Base-by-base conservation (phyloP, 1,284 basidiomycete genomes). In the Hymenochaete sp. region DNA sequence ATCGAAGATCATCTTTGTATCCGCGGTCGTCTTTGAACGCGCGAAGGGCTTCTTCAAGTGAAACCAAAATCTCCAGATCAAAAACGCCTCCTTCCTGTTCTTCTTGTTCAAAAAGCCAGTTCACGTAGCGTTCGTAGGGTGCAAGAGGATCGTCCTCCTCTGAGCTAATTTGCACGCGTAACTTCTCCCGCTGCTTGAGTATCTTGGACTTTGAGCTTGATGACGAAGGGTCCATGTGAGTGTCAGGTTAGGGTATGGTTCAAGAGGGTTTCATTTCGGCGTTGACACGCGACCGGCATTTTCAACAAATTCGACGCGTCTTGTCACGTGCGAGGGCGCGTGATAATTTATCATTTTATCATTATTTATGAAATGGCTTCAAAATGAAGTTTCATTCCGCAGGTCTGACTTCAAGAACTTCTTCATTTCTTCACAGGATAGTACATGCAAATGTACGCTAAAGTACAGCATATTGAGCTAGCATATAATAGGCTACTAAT, bases 1-100 rank as follows among this genome's bases (percentile, higher is more conserved):
- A 96, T 31, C 93, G 75, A 44, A 87, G 65, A 66, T 98, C 93
- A 52, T 82, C 80, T 56, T 79, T 79, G 65, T 95, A 98, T 22
- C 80, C 68, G 26, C 74, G 68, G 56, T 93, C 89, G 21, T 78
- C 73, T 49, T 84, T 77, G 61, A 97, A 95, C 42, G 78, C 74
- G 18, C 82, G 68, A 0, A 85, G 88, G 0, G 80, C 77, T 52
- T 81, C 75, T 54, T 92, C 86, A 7, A 81, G 64, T 11, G 79
- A 59, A 0, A 72, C 71, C 0, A 93, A 67, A 3, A 90, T 64
- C 45, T 80, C 76, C 3, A 77, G 63, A n/a, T 82, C 68, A 1
- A 83, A 82, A 56, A 81, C 72, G 57, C 72, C 62, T 53, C 70
- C 60, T 22, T 64, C 57, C 45, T 69, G 31, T 7, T 43, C 18